Base-by-base conservation (phyloP, 1,284 basidiomycete genomes). In the Cystobasidium slooffiae region DNA sequence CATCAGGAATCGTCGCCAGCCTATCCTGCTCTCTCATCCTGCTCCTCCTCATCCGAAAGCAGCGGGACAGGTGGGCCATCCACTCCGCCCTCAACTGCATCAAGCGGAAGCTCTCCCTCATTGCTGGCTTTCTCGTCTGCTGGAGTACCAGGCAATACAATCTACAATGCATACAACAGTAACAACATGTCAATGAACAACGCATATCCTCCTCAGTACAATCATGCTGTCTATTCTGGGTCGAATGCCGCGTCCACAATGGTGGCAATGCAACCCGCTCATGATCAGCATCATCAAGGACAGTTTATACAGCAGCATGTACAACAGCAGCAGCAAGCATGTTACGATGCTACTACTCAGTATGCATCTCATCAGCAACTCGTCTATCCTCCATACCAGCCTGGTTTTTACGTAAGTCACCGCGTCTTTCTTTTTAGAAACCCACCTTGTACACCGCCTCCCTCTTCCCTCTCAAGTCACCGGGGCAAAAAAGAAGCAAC, bases 141-240 rank as follows among this genome's bases (percentile, higher is more conserved):
- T 20, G 20, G 37, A 46, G 20, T 63, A 3, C 61, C 61, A 0
- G 61, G 61, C 5, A 63, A 46, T 20, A 63, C 61, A 22, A 47
- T 63, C 43, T 63, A 63, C 61, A 49, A 31, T 44, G 22, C 61
- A 6, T 31, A 24, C 43, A 63, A 44, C 61, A 47, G 43, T 44
- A 24, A 14, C 43, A 49, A 5, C 59, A 61, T 22, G 6, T 7
- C 31, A 16, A 59, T 47, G 12, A 41, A 10, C 9, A n/a, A 9
- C 22, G 37, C 37, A 1, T 59, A 59, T n/a, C 3, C 46, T 59
- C 14, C 56, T 59, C 56, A 59, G 14, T 12, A 10, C 9, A 59
- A 43, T 59, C 31, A 31, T 31, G 5, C 31, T 31, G 31, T 31
- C 31, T 31, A 31, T 31, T 31, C 31, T 31, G 31, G 31, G 31